Evolutionary conservation across 148 eudicot species (phyloP), one percentile per base, ranked within the genome.

Genomic region (Pouteria glomerata): DNA sequence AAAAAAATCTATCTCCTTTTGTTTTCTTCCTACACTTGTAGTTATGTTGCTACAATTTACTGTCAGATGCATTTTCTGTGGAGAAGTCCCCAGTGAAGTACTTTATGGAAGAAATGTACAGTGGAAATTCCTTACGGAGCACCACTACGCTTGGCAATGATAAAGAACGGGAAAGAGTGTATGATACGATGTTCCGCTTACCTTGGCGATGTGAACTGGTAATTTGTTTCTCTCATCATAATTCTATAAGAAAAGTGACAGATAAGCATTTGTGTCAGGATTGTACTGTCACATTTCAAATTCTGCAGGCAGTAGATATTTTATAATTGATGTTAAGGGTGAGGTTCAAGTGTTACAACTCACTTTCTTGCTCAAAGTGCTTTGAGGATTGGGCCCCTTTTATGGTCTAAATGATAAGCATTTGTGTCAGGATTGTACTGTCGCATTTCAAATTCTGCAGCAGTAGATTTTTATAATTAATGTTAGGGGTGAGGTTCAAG

Each of bases 171-270:
- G 96, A 91, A 83, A 88, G 86, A 77, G 97, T 95, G 58, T 95
- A 95, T 70, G 97, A 91, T 68, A 91, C 98, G 55, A 95, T 91
- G 76, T 95, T 95, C 68, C 96, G 93, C 74, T 83, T 95, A 86
- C 98, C 98, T 52, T 95, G 98, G 98, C 92, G 98, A 74, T 91
- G 97, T 80, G 98, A 95, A 80, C 81, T 91, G 96, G 98, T 95
- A 95, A 80, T 75, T 44, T 66, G n/a, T 18, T 33, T 65, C 35
- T 44, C 26, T 27, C 30, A 26, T 41, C 51, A 48, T 19, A 42
- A 31, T 27, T 24, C 57, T 56, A 3, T 41, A 2, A 27, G 39
- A 33, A 18, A 57, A 29, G 1, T 2, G 13, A 31, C 16, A 37
- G n/a, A 39, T 39, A 39, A 39, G 44, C 44, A 39, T 39, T 39